phyloP scores from a whole-genome alignment of 2,329 filamentous ascomycete genomes.

The Fusarium coicis region DNA sequence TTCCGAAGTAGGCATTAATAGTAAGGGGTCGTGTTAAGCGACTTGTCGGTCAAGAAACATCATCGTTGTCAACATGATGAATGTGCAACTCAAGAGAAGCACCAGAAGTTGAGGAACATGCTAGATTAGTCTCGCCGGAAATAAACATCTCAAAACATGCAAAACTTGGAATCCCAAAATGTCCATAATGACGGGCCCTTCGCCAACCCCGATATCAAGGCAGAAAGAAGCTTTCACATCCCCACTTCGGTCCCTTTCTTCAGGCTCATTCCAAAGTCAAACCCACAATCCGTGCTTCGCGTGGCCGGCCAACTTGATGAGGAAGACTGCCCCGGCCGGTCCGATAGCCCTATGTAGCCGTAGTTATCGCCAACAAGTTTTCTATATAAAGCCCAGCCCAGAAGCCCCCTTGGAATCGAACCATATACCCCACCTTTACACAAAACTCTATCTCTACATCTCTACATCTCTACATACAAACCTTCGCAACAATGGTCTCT shows the following conservation, averaged over 20 bases:
- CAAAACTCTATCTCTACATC: background rate
- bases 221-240: background rate
- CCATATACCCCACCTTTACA: background rate
- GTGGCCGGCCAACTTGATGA: background rate
- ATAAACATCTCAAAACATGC: background rate
- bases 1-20: background rate
- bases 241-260: background rate
- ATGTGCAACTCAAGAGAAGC: background rate
- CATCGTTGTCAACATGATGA: background rate
- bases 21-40: background rate
- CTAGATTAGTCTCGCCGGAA: background rate
- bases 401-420: background rate
- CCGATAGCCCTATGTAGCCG: background rate
- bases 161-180: background rate
- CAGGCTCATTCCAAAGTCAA: background rate
- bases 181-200: background rate
- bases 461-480: background rate
- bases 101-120: background rate
- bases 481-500: conserved; percentile 21
- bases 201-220: background rate
- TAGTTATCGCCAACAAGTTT: background rate
- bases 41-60: background rate
- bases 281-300: background rate
- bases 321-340: conserved; percentile 10
- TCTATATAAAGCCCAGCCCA: conserved; percentile 18